A percentile compares a stretch with the other conserved stretches of the same genome.
Evolutionary conservation across 805 yeast genomes (phyloP).

Genomic region (Kodamaea hsintzibuensis): DNA sequence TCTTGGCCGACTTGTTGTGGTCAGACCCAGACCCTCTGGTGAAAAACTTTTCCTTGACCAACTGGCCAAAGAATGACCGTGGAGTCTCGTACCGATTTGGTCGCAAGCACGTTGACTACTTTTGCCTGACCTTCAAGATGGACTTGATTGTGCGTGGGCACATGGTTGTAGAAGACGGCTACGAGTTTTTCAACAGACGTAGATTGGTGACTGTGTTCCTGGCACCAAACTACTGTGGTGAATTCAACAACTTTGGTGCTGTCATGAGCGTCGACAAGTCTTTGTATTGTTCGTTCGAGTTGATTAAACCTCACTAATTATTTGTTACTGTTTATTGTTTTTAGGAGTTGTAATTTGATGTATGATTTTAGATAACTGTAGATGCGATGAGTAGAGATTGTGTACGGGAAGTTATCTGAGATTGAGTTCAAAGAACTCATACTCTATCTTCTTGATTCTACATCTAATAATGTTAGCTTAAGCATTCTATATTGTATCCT

Average conservation of each 20-base stretch:
- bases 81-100: constrained; percentile 83
- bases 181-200: constrained; percentile 75
- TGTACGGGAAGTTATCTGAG: no score
- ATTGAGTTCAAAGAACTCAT: no score
- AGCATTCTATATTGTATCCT: constrained; percentile 1
- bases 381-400: not conserved
- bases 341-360: not conserved
- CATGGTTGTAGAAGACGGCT: constrained; percentile 89
- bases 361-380: not conserved
- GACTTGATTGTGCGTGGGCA: constrained; percentile 82
- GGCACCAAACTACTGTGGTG: constrained; percentile 86
- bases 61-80: constrained; percentile 81
- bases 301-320: constrained; percentile 54
- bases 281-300: constrained; percentile 69
- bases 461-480: not conserved
- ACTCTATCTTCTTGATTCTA: no score
- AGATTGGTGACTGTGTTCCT: constrained; percentile 76
- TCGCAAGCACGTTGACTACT: constrained; percentile 68
- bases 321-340: not conserved
- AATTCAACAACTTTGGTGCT: constrained; percentile 78
- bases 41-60: constrained; percentile 35
- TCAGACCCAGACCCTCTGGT: constrained; percentile 68
- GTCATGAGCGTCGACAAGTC: constrained; percentile 68
- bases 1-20: constrained; percentile 78
- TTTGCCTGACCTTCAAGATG: constrained; percentile 64